A percentile compares a stretch with the other conserved stretches of the same genome.
Evolutionary conservation across 805 yeast genomes (phyloP).

Genomic region (Clavispora asparagi): DNA sequence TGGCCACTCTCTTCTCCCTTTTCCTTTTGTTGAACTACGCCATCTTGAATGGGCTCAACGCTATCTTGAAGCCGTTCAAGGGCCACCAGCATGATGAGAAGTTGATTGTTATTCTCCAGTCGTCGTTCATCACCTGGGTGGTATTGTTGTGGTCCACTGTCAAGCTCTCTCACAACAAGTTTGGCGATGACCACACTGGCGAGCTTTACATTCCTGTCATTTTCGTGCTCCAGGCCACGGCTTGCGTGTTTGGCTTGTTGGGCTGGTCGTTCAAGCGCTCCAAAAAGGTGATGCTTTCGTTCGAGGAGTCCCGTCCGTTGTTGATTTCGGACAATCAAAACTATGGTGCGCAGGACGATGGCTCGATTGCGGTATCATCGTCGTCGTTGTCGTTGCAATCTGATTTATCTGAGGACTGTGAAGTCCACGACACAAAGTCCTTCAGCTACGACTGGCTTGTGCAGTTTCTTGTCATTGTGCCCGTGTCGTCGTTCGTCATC

Average conservation of each 20-base stretch:
- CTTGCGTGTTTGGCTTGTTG: constrained; percentile 48
- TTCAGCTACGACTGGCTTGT: constrained; percentile 76
- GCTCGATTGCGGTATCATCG: constrained; percentile 9
- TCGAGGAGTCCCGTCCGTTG: constrained; percentile 23
- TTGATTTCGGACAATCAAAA: constrained; percentile 15
- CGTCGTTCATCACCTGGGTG: constrained; percentile 55
- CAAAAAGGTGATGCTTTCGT: not conserved
- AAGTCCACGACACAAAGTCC: constrained; percentile 28
- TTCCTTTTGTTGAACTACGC: constrained; percentile 52
- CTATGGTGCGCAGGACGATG: constrained; percentile 11
- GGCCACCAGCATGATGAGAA: constrained; percentile 45
- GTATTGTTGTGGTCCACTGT: constrained; percentile 39
- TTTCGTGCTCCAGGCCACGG: constrained; percentile 42
- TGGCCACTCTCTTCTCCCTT: constrained; percentile 37
- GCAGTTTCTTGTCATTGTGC: constrained; percentile 66
- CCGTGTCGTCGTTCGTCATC: constrained; percentile 53
- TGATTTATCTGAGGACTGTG: constrained; percentile 19
- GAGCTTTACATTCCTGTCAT: constrained; percentile 44
- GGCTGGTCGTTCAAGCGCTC: constrained; percentile 35
- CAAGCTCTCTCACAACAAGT: constrained; percentile 42
- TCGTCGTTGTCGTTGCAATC: constrained; percentile 21
- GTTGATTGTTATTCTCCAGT: constrained; percentile 50
- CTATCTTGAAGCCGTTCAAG: constrained; percentile 27
- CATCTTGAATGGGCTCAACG: constrained; percentile 43
- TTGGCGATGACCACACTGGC: constrained; percentile 47